A percentile compares a stretch with the other conserved stretches of the same genome.
Evolutionary conservation across 257 asterid species (phyloP).

Genomic region (Solanum paucissectum): DNA sequence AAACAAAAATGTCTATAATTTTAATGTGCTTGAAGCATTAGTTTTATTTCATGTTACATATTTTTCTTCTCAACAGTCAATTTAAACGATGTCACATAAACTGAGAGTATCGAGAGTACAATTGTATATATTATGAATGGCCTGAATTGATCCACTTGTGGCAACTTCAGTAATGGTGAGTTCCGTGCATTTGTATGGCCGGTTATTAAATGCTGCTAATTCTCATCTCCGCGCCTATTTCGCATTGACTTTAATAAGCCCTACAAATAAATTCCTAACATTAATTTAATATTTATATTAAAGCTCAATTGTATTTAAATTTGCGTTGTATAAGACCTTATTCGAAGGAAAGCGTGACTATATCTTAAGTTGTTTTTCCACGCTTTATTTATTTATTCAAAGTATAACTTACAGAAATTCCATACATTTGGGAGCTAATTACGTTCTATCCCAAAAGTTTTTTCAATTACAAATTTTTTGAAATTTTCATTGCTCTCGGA

Average conservation of each 20-base stretch:
- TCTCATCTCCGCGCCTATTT: not conserved
- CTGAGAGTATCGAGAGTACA: not conserved
- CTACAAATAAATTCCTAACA: not conserved
- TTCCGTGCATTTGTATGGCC: not conserved
- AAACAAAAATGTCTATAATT: not conserved
- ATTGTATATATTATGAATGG: too few species aligned
- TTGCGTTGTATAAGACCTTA: not conserved
- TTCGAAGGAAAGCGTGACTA: not conserved
- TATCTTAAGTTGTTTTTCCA: too few species aligned
- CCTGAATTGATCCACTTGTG: not conserved
- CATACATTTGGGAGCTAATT: too few species aligned
- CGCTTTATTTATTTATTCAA: too few species aligned
- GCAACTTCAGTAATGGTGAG: not conserved
- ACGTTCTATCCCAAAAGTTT: not conserved
- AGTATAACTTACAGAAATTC: too few species aligned
- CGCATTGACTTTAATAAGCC: not conserved
- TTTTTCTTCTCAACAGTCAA: not conserved
- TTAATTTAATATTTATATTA: too few species aligned
- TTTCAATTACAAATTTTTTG: too few species aligned
- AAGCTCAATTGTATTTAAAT: too few species aligned
- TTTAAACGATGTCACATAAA: not conserved
- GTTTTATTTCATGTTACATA: too few species aligned
- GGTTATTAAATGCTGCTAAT: not conserved
- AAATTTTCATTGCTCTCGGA: too few species aligned
- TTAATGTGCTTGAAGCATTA: not conserved